phyloP scores from a whole-genome alignment of 2,329 filamentous ascomycete species.

The Didymella pomorum region DNA sequence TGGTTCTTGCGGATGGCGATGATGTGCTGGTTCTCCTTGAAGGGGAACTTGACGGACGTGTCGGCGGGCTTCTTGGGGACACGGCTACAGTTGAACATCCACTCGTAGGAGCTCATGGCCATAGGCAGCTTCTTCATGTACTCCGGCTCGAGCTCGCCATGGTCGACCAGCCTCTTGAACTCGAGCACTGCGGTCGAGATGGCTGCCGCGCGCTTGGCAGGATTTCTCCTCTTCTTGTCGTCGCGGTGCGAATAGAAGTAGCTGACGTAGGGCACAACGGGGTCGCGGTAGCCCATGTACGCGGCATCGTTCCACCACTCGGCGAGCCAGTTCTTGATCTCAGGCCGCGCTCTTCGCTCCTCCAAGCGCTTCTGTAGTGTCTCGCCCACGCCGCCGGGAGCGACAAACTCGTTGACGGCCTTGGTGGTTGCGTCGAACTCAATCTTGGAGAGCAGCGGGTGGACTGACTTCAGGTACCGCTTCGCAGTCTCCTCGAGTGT shows the following conservation, averaged over 20 bases:
- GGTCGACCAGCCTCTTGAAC: conserved; percentile 93
- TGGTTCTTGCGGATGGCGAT: conserved; percentile 93
- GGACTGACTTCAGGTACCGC: conserved; percentile 81
- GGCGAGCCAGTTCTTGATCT: conserved; percentile 89
- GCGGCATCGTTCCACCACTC: conserved; percentile 99
- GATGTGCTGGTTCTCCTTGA: conserved; percentile 82
- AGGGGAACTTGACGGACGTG: conserved; percentile 80
- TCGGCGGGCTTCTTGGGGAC: conserved; percentile 84
- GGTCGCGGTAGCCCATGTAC: conserved; percentile 92
- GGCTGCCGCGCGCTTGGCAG: conserved; percentile 90
- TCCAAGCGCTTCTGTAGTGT: conserved; percentile 88
- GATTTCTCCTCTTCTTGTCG: conserved; percentile 85
- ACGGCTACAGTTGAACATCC: conserved; percentile 96
- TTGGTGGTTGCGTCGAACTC: conserved; percentile 79
- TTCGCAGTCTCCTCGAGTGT: conserved; percentile 82
- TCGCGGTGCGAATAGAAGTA: conserved; percentile 99
- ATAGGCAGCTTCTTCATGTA: conserved; percentile 99
- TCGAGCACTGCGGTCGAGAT: conserved; percentile 85
- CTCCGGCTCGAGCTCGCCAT: conserved; percentile 85
- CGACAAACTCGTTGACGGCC: conserved; percentile 87
- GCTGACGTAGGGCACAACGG: conserved; percentile 95
- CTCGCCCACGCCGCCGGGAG: conserved; percentile 82
- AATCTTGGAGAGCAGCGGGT: conserved; percentile 72
- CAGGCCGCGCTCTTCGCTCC: conserved; percentile 79
- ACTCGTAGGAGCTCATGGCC: conserved; percentile 98